These are phyloP conservation scores for Trypanosoma caninum DNA, from an alignment of 208 protist species.

Conservation along the genomic window DNA sequence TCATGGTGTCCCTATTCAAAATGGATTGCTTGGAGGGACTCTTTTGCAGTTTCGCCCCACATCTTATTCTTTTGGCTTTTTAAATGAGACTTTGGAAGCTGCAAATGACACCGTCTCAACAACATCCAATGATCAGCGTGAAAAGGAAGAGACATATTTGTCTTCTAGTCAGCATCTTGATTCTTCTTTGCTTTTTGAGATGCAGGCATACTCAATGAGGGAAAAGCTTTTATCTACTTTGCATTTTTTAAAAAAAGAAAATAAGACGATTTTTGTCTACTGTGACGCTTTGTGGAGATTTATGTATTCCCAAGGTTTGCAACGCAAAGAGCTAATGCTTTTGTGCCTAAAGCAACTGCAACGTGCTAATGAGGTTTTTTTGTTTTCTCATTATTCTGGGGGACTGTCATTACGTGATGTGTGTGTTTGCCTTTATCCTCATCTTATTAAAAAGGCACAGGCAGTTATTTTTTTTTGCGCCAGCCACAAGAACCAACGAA, in stretches of 20 bases:
- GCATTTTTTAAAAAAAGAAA: background rate
- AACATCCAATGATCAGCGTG: no score
- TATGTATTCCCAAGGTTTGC: constrained; percentile 5
- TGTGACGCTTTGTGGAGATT: background rate
- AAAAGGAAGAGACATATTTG: no score
- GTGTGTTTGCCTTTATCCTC: constrained; percentile 27
- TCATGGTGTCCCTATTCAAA: no score
- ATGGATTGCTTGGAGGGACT: no score
- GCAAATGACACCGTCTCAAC: no score
- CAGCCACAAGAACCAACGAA: constrained; percentile 9
- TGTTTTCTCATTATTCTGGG: background rate
- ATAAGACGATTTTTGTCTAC: constrained; percentile 12
- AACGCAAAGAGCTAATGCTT: background rate
- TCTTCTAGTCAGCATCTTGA: no score
- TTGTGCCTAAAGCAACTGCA: background rate
- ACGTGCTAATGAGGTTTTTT: constrained; percentile 3
- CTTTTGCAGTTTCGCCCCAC: no score
- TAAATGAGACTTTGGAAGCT: no score
- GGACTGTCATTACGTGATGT: background rate
- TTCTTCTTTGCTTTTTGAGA: no score
- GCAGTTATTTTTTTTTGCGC: constrained; percentile 22
- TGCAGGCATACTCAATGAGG: no score
- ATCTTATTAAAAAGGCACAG: constrained; percentile 20
- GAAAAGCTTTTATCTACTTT: no score
- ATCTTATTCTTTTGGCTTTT: no score